These are phyloP conservation scores for Fistulina hepatica DNA, from an alignment of 1,284 basidiomycete genomes.

Conservation along the genomic window DNA sequence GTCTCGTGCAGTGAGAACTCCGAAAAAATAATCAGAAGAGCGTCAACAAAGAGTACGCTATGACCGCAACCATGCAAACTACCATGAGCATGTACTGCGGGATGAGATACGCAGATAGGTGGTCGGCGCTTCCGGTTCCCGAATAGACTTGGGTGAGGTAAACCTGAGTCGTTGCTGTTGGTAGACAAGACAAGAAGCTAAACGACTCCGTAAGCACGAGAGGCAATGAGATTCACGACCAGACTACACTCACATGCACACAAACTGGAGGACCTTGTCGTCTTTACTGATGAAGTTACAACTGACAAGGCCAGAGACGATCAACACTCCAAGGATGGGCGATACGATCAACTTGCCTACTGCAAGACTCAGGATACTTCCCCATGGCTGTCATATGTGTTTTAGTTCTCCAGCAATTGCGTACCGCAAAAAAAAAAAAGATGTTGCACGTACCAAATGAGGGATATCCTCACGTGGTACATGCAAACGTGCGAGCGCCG, in stretches of 20 bases:
- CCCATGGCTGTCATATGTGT: too few relatives aligned
- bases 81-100: conserved; percentile 61
- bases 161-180: conserved; percentile 54
- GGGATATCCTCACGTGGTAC: conserved; percentile 40
- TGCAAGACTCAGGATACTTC: conserved; percentile 52
- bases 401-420: too few relatives aligned
- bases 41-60: conserved; percentile 41
- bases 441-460: conserved; percentile 60
- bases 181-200: conserved; percentile 56
- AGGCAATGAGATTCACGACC: conserved; percentile 1
- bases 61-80: conserved; percentile 48
- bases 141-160: conserved; percentile 58
- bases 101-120: conserved; percentile 51
- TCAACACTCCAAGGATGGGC: conserved; percentile 59
- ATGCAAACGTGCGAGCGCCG: conserved; percentile 57
- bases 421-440: too few relatives aligned
- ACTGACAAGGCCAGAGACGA: conserved; percentile 42
- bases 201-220: background rate
- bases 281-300: conserved; percentile 39
- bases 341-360: conserved; percentile 54
- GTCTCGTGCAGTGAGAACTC: too few relatives aligned
- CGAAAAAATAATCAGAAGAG: too few relatives aligned
- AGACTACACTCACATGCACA: conserved; percentile 48
- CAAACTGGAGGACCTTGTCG: conserved; percentile 56
- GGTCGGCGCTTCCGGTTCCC: conserved; percentile 50